These are phyloP conservation scores for Sindora glabra DNA, from an alignment of 306 rosid genomes.

Conservation along the genomic window DNA sequence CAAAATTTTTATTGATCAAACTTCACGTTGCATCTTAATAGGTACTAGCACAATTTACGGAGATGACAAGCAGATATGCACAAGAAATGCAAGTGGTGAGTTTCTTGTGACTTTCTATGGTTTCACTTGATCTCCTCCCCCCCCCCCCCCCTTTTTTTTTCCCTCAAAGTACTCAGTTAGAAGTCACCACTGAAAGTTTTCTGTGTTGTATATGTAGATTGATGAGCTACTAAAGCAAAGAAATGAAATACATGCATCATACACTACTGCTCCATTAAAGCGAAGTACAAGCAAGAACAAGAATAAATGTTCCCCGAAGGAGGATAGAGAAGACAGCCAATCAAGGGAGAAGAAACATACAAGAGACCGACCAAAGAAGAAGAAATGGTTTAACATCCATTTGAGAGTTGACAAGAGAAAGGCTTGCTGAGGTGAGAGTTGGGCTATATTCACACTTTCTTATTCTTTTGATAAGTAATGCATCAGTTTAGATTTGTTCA, in stretches of 20 bases:
- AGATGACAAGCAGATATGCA: conserved; percentile 87
- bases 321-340: conserved; percentile 62
- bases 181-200: neutral
- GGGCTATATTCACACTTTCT: conserved; percentile 3
- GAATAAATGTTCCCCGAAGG: conserved; percentile 58
- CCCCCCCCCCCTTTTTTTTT: no score
- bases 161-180: no score
- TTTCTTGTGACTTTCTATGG: neutral
- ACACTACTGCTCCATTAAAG: conserved; percentile 64
- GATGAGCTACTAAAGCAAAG: conserved; percentile 87
- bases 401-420: conserved; percentile 89
- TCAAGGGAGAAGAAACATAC: conserved; percentile 54
- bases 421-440: conserved; percentile 66
- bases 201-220: conserved; percentile 43
- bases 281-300: conserved; percentile 67
- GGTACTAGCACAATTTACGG: conserved; percentile 92
- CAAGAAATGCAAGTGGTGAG: conserved; percentile 92
- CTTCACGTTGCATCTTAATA: conserved; percentile 27
- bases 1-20: neutral
- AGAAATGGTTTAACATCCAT: conserved; percentile 86
- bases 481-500: neutral
- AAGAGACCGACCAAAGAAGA: conserved; percentile 80
- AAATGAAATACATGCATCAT: conserved; percentile 81
- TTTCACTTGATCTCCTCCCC: neutral
- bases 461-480: neutral